A percentile compares a stretch with the other conserved stretches of the same genome.
These are phyloP conservation scores for Kodamaea hsintzibuensis DNA, from an alignment of 805 yeast genomes.

Conservation along the genomic window DNA sequence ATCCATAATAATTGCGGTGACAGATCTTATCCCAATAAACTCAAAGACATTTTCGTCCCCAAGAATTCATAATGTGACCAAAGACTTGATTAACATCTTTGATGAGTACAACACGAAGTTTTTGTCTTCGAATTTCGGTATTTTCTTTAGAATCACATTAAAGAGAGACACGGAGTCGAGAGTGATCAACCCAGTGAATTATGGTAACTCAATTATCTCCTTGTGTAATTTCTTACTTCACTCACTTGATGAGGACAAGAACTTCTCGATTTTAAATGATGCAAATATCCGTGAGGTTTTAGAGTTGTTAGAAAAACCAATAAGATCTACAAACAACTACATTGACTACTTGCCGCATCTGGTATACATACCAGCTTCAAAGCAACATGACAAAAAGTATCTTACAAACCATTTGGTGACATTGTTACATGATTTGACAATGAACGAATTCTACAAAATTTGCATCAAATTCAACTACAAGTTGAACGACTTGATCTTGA, in stretches of 20 bases:
- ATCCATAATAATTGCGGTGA: constrained; percentile 7
- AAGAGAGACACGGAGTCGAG: constrained; percentile 60
- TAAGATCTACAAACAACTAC: constrained; percentile 42
- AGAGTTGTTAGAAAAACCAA: constrained; percentile 59
- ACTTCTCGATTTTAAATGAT: constrained; percentile 47
- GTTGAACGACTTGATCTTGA: constrained; percentile 62
- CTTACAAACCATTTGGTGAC: constrained; percentile 45
- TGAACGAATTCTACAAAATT: constrained; percentile 63
- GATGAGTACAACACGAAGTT: constrained; percentile 21
- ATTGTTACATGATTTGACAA: constrained; percentile 61
- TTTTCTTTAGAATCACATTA: constrained; percentile 38
- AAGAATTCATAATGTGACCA: neutral
- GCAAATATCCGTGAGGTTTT: constrained; percentile 58
- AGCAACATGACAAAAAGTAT: constrained; percentile 15
- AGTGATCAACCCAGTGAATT: constrained; percentile 55
- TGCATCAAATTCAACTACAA: constrained; percentile 63
- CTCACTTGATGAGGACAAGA: constrained; percentile 65
- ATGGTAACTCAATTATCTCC: constrained; percentile 65
- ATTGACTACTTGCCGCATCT: constrained; percentile 43
- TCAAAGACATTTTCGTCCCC: neutral
- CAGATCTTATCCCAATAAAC: neutral
- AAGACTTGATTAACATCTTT: neutral
- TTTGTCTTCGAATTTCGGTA: constrained; percentile 34
- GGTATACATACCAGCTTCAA: constrained; percentile 40
- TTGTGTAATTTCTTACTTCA: constrained; percentile 57